Base-by-base conservation (phyloP, 768 basidiomycete genomes). In the Rickenella mellea region DNA sequence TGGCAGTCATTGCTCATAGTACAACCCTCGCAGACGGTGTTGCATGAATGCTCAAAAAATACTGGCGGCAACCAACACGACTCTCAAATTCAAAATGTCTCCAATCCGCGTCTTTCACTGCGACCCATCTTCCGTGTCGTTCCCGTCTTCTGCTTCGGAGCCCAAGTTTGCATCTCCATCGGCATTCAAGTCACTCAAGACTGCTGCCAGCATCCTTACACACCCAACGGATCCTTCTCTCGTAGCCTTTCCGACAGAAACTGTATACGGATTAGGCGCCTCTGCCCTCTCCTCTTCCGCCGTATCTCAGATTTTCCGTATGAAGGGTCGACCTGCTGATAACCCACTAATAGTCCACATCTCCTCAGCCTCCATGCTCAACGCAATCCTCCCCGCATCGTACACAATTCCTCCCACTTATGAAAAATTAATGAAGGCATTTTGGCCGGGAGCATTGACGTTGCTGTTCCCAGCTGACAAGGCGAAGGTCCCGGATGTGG, bases 281-380 rank as follows among this genome's bases (percentile, higher is more conserved):
- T 63, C 80, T 17, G 91, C 94, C 0, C 64, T 90, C 33, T 65
- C 78, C 51, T 48, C 72, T 6, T 48, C 61, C 12, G 90, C 93
- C 2, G 74, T 78, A 5, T 55, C 70, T 2, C 72, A 71, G 51
- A 92, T 99, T 52, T 99, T 91, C 61, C 60, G 73, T 14, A 83
- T 83, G 39, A 99, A 99, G 55, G 88, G 91, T 28, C 74, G 96
- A 41, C 96, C 96, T 6, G 66, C 84, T 4, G 96, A 99, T 61
- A 99, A 99, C 61, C 96, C 96, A 1, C 73, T 99, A 41, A 99
- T 99, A 69, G 86, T 97, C 20, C 96, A 99, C 62, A 78, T 99
- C 46, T 90, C 90, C 6, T 92, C 89, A 0, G 62, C 71, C 17
- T 52, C 68, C 28, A 98, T 98, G 96, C 77, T 99, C 12, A 60